Conservation (phyloP, 441 rosid genomes). For the Daphne laureola region DNA sequence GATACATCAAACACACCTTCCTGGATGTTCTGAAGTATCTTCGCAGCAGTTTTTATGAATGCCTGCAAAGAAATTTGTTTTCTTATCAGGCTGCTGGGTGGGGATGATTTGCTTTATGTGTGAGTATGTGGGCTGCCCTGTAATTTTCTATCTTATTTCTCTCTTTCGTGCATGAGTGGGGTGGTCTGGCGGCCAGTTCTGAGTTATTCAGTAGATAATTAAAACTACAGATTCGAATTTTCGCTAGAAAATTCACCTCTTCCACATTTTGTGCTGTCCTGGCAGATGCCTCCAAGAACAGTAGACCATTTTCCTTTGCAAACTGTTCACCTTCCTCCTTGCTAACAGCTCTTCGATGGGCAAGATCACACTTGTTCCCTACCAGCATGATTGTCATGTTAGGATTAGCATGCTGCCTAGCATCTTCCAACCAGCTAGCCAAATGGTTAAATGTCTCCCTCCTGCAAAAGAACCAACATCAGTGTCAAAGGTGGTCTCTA, state of each 20-base stretch:
- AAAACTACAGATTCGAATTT: no score
- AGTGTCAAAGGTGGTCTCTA: neutral
- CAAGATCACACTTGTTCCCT: constrained; percentile 46
- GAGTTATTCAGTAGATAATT: no score
- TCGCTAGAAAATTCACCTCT: constrained; percentile 24
- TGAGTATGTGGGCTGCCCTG: no score
- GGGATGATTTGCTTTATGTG: no score
- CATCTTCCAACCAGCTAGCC: constrained; percentile 55
- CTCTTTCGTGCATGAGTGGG: no score
- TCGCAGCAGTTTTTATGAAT: constrained; percentile 41
- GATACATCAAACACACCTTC: constrained; percentile 46
- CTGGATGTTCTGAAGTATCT: constrained; percentile 48
- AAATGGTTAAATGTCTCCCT: constrained; percentile 55
- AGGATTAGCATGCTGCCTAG: constrained; percentile 55
- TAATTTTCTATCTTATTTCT: no score
- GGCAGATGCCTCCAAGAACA: constrained; percentile 50
- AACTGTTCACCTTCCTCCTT: constrained; percentile 52
- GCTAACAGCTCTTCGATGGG: constrained; percentile 46
- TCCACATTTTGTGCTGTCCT: constrained; percentile 57
- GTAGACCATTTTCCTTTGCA: constrained; percentile 47
- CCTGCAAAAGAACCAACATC: constrained; percentile 21
- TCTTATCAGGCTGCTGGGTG: no score
- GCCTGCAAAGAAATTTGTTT: constrained; percentile 21
- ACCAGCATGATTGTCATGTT: constrained; percentile 49
- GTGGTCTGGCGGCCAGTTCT: no score